Conservation (phyloP, 495 filamentous ascomycete genomes). For the Penicillium egyptiacum region DNA sequence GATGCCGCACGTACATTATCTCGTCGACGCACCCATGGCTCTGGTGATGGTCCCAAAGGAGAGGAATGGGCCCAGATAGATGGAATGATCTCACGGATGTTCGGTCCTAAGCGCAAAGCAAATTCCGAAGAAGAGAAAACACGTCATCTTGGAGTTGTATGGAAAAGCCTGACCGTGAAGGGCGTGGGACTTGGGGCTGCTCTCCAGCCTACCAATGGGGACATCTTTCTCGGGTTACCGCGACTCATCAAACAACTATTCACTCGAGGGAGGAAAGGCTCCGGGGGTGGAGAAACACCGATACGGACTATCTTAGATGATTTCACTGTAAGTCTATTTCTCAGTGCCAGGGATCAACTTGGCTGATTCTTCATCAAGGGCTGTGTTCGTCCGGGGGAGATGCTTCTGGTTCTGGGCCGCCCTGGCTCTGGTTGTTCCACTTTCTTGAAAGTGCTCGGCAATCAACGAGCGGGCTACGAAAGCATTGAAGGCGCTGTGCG, state of each 20-base stretch:
- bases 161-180: conserved; percentile 63
- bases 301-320: conserved; percentile 64
- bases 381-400: conserved; percentile 48
- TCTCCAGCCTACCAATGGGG: conserved; percentile 63
- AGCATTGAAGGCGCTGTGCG: conserved; percentile 60
- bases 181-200: conserved; percentile 66
- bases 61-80: conserved; percentile 61
- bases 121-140: conserved; percentile 66
- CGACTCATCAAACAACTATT: conserved; percentile 52
- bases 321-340: conserved; percentile 48
- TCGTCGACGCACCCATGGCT: conserved; percentile 44
- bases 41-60: conserved; percentile 34
- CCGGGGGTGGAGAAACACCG: conserved; percentile 47
- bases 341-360: conserved; percentile 45
- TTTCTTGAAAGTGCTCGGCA: conserved; percentile 68
- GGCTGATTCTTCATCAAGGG: conserved; percentile 30
- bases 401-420: conserved; percentile 67
- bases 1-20: conserved; percentile 53
- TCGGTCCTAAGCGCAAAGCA: conserved; percentile 57
- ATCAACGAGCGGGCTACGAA: conserved; percentile 64
- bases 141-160: conserved; percentile 57
- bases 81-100: conserved; percentile 63
- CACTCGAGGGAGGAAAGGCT: conserved; percentile 39
- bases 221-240: conserved; percentile 60
- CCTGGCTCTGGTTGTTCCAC: conserved; percentile 73